phyloP scores from a whole-genome alignment of 305 asterid species.

The Nicotiana rustica region DNA sequence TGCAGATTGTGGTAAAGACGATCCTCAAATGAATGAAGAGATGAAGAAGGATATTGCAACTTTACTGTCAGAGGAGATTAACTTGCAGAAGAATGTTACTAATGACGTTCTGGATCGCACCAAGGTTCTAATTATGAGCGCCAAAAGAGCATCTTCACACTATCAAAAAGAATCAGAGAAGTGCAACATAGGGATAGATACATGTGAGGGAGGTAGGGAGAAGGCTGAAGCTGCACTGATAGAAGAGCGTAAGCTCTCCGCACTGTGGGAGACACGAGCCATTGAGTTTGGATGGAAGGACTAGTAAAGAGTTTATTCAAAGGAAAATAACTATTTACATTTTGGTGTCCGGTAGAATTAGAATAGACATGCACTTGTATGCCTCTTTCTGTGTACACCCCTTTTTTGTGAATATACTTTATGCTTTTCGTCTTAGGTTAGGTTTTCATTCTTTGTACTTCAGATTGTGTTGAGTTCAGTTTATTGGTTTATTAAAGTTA shows the following conservation, averaged over 20 bases:
- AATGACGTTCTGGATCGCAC: slow-evolving; percentile 51
- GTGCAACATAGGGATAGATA: slow-evolving; percentile 54
- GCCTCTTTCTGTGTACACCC: slow-evolving; percentile 32
- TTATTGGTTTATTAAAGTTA: not conserved
- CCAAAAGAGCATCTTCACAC: slow-evolving; percentile 55
- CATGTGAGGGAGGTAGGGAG: slow-evolving; percentile 72
- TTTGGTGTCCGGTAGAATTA: not conserved
- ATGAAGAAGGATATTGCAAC: slow-evolving; percentile 56
- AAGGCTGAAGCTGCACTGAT: slow-evolving; percentile 53
- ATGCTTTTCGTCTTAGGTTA: slow-evolving; percentile 17
- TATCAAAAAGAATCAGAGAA: slow-evolving; percentile 65
- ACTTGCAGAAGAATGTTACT: slow-evolving; percentile 55
- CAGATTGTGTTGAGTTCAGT: slow-evolving; percentile 28
- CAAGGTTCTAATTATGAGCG: slow-evolving; percentile 46
- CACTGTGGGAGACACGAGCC: slow-evolving; percentile 67
- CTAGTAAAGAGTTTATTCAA: slow-evolving; percentile 30
- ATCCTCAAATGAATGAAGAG: slow-evolving; percentile 50
- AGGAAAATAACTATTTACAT: slow-evolving; percentile 19
- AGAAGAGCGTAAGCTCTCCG: slow-evolving; percentile 62
- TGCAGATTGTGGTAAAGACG: slow-evolving; percentile 55
- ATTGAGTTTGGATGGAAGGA: slow-evolving; percentile 59
- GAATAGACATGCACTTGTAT: slow-evolving; percentile 33
- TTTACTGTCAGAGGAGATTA: slow-evolving; percentile 62
- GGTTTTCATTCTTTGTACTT: not conserved
- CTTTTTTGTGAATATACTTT: slow-evolving; percentile 40